phyloP scores from a whole-genome alignment of 2,329 filamentous ascomycete species.

The Apiospora pterosperma region DNA sequence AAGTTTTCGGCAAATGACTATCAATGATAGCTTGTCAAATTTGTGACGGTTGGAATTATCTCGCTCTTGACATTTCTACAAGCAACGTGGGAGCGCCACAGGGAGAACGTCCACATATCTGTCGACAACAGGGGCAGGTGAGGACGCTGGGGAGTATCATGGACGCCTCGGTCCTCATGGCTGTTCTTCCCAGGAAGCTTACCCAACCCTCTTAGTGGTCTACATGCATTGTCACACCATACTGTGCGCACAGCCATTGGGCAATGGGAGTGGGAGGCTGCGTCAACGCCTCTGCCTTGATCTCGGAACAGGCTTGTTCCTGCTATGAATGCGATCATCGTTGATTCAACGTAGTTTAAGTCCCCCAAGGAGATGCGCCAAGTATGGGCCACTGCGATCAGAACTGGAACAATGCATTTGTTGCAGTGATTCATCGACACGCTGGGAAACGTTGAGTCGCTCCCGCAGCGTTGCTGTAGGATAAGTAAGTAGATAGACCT shows the following conservation, averaged over 20 bases:
- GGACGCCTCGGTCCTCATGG: background rate
- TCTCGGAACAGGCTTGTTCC: background rate
- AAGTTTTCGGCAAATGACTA: background rate
- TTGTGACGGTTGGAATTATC: background rate
- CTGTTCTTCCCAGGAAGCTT: background rate
- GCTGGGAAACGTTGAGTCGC: background rate
- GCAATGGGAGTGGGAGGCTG: background rate
- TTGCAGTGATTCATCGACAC: background rate
- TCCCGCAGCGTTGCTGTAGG: background rate
- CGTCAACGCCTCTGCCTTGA: background rate
- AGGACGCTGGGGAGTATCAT: background rate
- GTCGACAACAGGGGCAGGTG: background rate
- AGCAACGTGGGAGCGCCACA: background rate
- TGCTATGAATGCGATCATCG: too few species aligned
- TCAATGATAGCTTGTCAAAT: background rate
- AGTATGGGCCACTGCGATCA: background rate
- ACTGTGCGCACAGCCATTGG: background rate
- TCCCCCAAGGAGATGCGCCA: background rate
- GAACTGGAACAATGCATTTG: background rate
- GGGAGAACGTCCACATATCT: background rate
- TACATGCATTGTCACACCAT: background rate
- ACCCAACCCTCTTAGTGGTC: background rate
- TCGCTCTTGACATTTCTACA: background rate
- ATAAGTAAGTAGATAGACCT: background rate
- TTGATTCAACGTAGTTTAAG: background rate